Evolutionary conservation across 108 stramenopile species (phyloP).

Genomic region (Pseudonitzschia multistriata): DNA sequence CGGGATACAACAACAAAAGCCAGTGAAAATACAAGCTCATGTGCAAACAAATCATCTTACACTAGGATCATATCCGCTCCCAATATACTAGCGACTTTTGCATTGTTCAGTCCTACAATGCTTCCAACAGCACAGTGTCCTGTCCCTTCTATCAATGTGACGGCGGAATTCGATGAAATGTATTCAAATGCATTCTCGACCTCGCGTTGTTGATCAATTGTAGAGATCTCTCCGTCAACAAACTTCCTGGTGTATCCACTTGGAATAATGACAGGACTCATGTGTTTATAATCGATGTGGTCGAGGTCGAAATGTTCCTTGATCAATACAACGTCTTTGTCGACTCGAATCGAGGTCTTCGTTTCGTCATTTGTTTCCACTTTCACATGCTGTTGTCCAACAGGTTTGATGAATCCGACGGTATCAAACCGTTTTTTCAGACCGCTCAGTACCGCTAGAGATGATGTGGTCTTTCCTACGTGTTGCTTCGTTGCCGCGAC

Average conservation of each 20-base stretch:
- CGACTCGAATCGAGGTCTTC: slow-evolving; percentile 69
- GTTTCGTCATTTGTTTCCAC: slow-evolving; percentile 43
- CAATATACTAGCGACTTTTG: slow-evolving; percentile 84
- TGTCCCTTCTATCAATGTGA: slow-evolving; percentile 92
- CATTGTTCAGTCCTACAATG: slow-evolving; percentile 92
- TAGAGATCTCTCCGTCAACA: slow-evolving; percentile 82
- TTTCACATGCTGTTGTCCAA: slow-evolving; percentile 88
- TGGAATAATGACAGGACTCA: slow-evolving; percentile 95
- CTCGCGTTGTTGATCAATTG: slow-evolving; percentile 56
- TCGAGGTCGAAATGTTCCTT: slow-evolving; percentile 86
- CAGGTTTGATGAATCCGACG: slow-evolving; percentile 95
- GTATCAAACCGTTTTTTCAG: slow-evolving; percentile 85
- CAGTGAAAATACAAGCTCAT: neutral
- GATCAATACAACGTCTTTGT: slow-evolving; percentile 90
- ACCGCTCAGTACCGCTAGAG: slow-evolving; percentile 86
- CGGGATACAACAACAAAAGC: neutral
- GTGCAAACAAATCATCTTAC: too few relatives aligned
- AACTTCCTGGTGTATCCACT: slow-evolving; percentile 89
- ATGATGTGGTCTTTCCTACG: slow-evolving; percentile 94
- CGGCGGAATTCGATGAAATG: slow-evolving; percentile 50
- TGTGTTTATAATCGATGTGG: slow-evolving; percentile 86
- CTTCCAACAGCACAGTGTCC: slow-evolving; percentile 97
- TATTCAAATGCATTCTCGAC: slow-evolving; percentile 61
- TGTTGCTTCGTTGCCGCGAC: slow-evolving; percentile 95
- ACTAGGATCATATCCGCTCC: slow-evolving; percentile 88